Evolutionary conservation across 2,329 filamentous ascomycete genomes (phyloP).

Genomic region (Microascus cirrosus): DNA sequence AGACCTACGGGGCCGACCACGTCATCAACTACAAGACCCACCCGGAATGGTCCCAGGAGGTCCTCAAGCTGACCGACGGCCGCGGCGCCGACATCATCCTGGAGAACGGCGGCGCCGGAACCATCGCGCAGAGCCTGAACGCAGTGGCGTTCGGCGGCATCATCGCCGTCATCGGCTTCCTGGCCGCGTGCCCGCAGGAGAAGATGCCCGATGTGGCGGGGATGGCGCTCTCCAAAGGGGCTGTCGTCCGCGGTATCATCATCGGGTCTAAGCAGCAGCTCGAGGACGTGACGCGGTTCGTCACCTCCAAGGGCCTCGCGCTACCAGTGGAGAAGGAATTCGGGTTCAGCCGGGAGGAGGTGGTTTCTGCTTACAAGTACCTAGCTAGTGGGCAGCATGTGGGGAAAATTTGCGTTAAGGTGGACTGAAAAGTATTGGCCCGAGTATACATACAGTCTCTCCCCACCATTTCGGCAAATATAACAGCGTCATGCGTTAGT

Average conservation of each 20-base stretch:
- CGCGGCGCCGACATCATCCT: background rate
- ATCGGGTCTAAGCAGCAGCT: background rate
- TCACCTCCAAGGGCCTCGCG: background rate
- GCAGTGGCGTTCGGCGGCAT: background rate
- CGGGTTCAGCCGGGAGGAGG: background rate
- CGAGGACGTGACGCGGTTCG: background rate
- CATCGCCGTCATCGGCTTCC: background rate
- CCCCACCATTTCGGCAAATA: too few relatives aligned
- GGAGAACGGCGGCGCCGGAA: background rate
- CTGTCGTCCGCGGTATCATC: background rate
- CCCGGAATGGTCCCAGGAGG: too few relatives aligned
- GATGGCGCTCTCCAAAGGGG: background rate
- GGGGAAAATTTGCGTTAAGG: background rate
- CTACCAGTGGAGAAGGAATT: background rate
- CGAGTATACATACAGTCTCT: too few relatives aligned
- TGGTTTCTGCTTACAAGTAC: background rate
- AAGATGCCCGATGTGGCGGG: background rate
- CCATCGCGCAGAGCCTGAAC: background rate
- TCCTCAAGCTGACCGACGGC: too few relatives aligned
- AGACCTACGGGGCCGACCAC: too few relatives aligned
- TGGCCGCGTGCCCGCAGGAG: background rate
- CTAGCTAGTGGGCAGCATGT: background rate
- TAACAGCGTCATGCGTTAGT: too few relatives aligned
- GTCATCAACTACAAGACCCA: too few relatives aligned
- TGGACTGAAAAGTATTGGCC: background rate